Evolutionary conservation across 352 stramenopile genomes (phyloP).

Genomic region (Blastocystis sp.): DNA sequence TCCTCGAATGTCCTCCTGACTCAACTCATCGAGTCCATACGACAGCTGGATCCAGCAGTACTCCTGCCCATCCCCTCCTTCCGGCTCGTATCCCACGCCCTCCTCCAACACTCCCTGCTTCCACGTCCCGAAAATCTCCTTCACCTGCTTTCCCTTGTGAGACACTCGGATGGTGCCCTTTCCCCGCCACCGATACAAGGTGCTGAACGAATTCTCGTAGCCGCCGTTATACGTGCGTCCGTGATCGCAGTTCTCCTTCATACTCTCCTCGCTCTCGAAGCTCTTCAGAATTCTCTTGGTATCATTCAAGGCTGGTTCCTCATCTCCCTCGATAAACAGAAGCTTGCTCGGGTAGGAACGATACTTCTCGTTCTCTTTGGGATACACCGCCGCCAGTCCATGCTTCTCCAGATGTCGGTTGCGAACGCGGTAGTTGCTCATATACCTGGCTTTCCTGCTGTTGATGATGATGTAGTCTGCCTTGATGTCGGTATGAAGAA

Average conservation of each 20-base stretch:
- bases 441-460: not conserved
- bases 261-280: not conserved
- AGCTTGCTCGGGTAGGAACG: not conserved
- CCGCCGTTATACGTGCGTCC: not conserved
- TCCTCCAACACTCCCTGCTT: not conserved
- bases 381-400: not conserved
- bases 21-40: no score
- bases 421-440: not conserved
- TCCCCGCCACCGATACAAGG: not conserved
- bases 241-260: not conserved
- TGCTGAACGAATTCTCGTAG: not conserved
- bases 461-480: not conserved
- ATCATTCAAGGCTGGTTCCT: no score
- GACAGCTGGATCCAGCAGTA: no score
- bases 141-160: not conserved
- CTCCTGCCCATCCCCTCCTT: no score
- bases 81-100: not conserved
- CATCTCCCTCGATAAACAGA: not conserved
- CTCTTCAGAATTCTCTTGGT: not conserved
- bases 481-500: not conserved
- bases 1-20: no score
- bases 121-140: not conserved
- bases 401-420: not conserved
- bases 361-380: not conserved
- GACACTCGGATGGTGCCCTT: not conserved